A percentile compares a stretch with the other conserved stretches of the same genome.
These are phyloP conservation scores for Candida taoyuanica DNA, from an alignment of 805 yeast species.

Conservation along the genomic window DNA sequence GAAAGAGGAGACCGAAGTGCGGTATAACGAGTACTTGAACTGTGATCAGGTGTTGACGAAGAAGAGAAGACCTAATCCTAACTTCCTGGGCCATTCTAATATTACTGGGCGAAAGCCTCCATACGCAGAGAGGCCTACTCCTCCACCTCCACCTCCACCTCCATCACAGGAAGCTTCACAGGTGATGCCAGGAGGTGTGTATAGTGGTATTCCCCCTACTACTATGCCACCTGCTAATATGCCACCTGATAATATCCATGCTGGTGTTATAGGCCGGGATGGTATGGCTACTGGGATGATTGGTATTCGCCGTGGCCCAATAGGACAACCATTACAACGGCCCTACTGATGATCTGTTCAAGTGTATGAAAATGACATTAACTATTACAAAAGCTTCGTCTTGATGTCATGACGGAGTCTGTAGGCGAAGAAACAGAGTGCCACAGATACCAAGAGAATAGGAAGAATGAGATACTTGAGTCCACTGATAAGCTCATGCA, in stretches of 20 bases:
- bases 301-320: slow-evolving; percentile 1
- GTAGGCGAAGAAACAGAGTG: slow-evolving; percentile 43
- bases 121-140: slow-evolving; percentile 27
- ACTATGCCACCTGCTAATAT: neutral
- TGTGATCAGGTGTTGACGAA: slow-evolving; percentile 41
- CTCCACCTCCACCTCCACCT: neutral
- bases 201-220: neutral
- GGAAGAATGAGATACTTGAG: slow-evolving; percentile 27
- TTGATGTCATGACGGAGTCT: slow-evolving; percentile 59
- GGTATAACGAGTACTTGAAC: slow-evolving; percentile 35
- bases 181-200: neutral
- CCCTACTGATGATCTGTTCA: no score
- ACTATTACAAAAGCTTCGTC: slow-evolving; percentile 45
- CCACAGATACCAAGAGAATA: slow-evolving; percentile 24
- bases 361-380: no score
- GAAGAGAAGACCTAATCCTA: slow-evolving; percentile 44
- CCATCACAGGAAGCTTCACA: neutral
- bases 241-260: no score
- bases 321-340: slow-evolving; percentile 1
- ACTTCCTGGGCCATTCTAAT: slow-evolving; percentile 41
- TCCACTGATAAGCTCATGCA: slow-evolving; percentile 23
- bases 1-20: slow-evolving; percentile 27
- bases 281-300: slow-evolving; percentile 1
- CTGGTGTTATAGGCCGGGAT: no score
- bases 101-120: slow-evolving; percentile 43